These are phyloP conservation scores for Alliaria petiolata DNA, from an alignment of 345 rosid genomes.

Conservation along the genomic window DNA sequence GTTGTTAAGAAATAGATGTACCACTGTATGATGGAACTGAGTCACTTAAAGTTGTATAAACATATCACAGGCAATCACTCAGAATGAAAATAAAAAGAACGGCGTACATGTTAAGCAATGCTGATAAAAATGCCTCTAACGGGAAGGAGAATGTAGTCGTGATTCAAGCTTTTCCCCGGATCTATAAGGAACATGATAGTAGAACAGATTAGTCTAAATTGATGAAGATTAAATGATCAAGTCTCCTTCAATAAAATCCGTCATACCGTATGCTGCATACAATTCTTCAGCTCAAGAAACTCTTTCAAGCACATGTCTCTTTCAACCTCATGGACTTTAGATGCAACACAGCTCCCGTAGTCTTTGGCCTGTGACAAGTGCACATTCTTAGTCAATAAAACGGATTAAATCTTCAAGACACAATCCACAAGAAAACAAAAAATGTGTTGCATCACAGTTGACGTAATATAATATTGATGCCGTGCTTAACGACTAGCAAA, in stretches of 20 bases:
- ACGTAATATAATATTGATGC: neutral
- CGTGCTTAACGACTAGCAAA: neutral
- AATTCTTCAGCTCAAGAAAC: slow-evolving; percentile 70
- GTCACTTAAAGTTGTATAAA: neutral
- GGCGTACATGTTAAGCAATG: slow-evolving; percentile 17
- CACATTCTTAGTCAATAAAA: slow-evolving; percentile 12
- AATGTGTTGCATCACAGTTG: neutral
- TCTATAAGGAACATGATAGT: slow-evolving; percentile 35
- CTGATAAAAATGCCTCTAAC: neutral
- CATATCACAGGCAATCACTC: neutral
- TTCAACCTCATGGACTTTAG: slow-evolving; percentile 83
- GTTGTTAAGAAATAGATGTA: neutral
- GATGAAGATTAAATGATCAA: neutral
- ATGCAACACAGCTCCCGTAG: slow-evolving; percentile 86
- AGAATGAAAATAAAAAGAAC: neutral
- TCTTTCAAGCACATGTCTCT: slow-evolving; percentile 84
- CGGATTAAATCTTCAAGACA: neutral
- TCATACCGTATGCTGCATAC: slow-evolving; percentile 91
- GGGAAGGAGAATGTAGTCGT: neutral
- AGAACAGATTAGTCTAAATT: slow-evolving; percentile 8
- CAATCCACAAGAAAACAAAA: neutral
- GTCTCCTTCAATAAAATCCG: neutral
- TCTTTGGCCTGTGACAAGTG: slow-evolving; percentile 61
- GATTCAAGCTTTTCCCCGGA: slow-evolving; percentile 48
- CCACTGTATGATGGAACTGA: neutral